Base-by-base conservation (phyloP, 352 stramenopile species). In the Phytopythium litorale region DNA sequence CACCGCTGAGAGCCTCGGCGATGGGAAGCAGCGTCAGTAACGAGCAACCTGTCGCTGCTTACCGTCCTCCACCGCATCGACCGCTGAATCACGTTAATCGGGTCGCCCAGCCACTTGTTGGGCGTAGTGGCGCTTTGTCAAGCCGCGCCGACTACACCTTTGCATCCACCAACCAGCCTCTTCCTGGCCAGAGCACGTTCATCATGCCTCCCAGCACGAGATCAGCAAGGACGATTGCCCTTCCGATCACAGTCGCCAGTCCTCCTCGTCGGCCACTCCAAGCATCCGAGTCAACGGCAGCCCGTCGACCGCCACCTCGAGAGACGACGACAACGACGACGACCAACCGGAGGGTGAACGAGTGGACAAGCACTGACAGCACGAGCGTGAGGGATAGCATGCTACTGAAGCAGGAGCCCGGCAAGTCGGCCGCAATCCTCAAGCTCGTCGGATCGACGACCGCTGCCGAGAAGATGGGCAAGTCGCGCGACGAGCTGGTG, bases 401-500 rank as follows among this genome's bases (percentile, higher is more conserved):
- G 28, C 15, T 35, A 7, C 18, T 25, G 1, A 56, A 62, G 42
- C 21, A 25, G 3, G 65, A 67, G 3, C 51, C 60, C 32, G 53
- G 51, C 23, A 78, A 72, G 32, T 75, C 81, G 1, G 56, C 73
- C 19, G 81, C 81, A n/a, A 77, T 90, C 64, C 64, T 88, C 33
- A 86, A 87, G 46, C 65, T 87, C n/a, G 75, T 88, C 23, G 73
- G 68, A 0, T 58, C 53, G 18, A 58, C 65, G 21, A 60, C 56
- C 8, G 66, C 61, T 6, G 48, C 54, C 4, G 66, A 84, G 23
- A 58, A 58, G 7, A 68, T 64, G 49, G 75, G 75, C 28, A 87
- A 81, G 68, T 76, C 63, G 35, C 81, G 77, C 32, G 75, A 79
- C 25, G 73, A 87, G 30, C 62, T 90, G 7, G 71, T 88, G 0